Conservation (phyloP, 441 rosid species). For the Metrosideros polymorpha region DNA sequence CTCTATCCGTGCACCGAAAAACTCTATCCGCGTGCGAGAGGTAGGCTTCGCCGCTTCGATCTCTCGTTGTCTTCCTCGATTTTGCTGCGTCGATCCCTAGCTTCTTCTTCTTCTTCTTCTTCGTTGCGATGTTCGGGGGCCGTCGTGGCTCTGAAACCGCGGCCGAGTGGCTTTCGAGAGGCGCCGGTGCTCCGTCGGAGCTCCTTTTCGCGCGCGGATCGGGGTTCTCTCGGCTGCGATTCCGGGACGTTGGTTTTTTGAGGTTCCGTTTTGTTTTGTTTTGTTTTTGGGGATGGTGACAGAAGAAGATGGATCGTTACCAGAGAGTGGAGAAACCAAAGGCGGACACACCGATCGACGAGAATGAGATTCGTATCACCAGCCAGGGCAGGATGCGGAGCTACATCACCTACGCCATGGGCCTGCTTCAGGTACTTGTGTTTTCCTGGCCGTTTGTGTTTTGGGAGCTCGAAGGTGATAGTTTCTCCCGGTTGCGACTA, state of each 20-base stretch:
- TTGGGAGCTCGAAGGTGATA: background rate
- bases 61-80: background rate
- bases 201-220: background rate
- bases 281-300: background rate
- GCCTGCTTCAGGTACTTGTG: constrained; percentile 54
- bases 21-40: background rate
- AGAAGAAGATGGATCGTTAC: constrained; percentile 75
- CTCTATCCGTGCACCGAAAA: background rate
- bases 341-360: constrained; percentile 71
- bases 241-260: background rate
- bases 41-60: background rate
- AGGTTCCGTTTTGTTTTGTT: background rate
- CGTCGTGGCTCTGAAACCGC: background rate
- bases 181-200: background rate
- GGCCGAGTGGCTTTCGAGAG: background rate
- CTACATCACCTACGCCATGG: constrained; percentile 91
- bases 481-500: background rate
- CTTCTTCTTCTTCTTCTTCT: background rate
- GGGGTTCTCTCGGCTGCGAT: background rate
- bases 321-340: constrained; percentile 89
- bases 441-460: background rate
- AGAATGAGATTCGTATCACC: constrained; percentile 96
- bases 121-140: background rate
- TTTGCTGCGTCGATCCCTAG: background rate
- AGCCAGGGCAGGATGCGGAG: constrained; percentile 86